phyloP scores from a whole-genome alignment of 305 asterid species.

The Rubia peregrina region DNA sequence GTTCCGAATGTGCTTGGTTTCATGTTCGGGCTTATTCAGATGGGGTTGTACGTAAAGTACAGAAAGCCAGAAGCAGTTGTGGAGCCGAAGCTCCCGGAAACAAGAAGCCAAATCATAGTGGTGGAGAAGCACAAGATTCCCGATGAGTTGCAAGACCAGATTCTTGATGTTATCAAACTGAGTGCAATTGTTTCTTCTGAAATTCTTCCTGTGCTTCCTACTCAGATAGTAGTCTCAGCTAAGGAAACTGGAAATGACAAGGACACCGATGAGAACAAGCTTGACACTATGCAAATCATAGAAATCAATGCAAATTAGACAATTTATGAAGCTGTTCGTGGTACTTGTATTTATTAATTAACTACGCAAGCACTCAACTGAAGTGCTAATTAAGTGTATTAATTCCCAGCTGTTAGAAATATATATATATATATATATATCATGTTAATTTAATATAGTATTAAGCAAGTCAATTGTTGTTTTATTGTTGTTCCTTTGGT shows the following conservation, averaged over 20 bases:
- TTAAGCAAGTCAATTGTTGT: too few species aligned
- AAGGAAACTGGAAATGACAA: background rate
- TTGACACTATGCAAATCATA: background rate
- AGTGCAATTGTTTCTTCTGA: constrained; percentile 19
- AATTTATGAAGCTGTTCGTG: too few species aligned
- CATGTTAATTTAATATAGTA: too few species aligned
- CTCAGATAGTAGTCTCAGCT: constrained; percentile 1
- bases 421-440: too few species aligned
- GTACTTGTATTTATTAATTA: background rate
- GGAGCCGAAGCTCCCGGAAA: constrained; percentile 13
- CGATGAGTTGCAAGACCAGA: constrained; percentile 17
- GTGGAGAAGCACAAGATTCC: constrained; percentile 19
- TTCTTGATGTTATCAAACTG: constrained; percentile 22
- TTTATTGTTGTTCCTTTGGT: too few species aligned
- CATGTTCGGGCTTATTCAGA: constrained; percentile 21
- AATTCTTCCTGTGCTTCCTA: constrained; percentile 16
- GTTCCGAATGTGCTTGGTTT: constrained; percentile 27
- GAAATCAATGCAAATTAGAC: background rate
- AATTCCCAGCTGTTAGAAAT: background rate
- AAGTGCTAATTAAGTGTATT: constrained; percentile 5
- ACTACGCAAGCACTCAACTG: background rate
- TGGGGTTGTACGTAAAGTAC: constrained; percentile 20
- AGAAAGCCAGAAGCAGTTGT: constrained; percentile 1
- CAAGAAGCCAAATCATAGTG: constrained; percentile 5
- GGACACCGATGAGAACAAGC: background rate